Conservation (phyloP, 176 grass and related monocot genomes). For the Eragrostis nindensis region DNA sequence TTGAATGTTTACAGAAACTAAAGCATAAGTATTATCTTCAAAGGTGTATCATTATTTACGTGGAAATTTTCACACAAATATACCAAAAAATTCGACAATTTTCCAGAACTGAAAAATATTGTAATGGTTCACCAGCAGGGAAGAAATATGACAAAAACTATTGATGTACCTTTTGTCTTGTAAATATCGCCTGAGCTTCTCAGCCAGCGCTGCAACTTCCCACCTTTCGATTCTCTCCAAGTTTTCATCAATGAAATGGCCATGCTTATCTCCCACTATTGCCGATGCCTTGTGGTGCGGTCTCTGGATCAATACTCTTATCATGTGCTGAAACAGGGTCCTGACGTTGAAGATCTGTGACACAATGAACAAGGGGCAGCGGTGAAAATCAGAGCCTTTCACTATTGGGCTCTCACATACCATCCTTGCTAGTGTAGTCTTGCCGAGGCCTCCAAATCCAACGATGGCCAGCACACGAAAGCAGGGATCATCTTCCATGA, state of each 20-base stretch:
- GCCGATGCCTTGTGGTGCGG: constrained; percentile 32
- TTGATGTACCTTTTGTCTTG: constrained; percentile 48
- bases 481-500: constrained; percentile 20
- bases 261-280: constrained; percentile 26
- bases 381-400: constrained; percentile 34
- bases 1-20: no score
- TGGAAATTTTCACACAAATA: no score
- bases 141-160: background rate
- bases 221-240: constrained; percentile 13
- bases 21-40: no score
- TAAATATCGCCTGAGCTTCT: constrained; percentile 42
- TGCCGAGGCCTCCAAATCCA: constrained; percentile 43
- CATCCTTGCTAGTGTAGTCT: constrained; percentile 44
- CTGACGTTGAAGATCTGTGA: constrained; percentile 42
- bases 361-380: constrained; percentile 40
- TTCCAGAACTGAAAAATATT: background rate
- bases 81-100: no score
- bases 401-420: constrained; percentile 35
- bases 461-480: constrained; percentile 44
- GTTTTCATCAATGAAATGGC: constrained; percentile 12
- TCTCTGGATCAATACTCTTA: constrained; percentile 33
- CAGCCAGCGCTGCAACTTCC: constrained; percentile 33
- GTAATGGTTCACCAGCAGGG: background rate
- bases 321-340: constrained; percentile 41
- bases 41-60: no score